Evolutionary conservation across 345 rosid genomes (phyloP), one percentile per base, ranked within the genome.

Genomic region (Eucalyptus pumila): DNA sequence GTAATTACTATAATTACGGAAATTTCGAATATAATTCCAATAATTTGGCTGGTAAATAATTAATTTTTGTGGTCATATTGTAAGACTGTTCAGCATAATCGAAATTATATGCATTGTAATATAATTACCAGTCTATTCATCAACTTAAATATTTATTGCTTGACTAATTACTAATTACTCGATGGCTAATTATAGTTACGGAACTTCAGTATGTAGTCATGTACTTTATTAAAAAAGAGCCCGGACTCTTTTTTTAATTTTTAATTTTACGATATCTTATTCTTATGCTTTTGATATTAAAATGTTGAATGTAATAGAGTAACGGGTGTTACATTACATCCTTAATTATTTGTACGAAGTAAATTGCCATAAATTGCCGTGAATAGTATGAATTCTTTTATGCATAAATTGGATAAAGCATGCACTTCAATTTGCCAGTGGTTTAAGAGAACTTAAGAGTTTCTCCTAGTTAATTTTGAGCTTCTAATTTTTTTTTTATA

Each of bases 231-330:
- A 14, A 65, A 65, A 65, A n/a, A 62, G 69, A 30, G 69, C 16
- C 0, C 0, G 34, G 8, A 13, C 2, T 14, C 19, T 14, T 65
- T n/a, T 4, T 14, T 51, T 0, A 3, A 17, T 7, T 19, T 52
- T 2, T 65, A 1, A 0, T 32, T 17, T 34, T 5, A 9, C 1
- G 1, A 69, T 69, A 34, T 34, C 26, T 34, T 37, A 17, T 69
- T 69, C 3, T 69, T 3, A 6, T 69, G 81, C 81, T 69, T 21
- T 69, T 19, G 40, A 34, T 69, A 34, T n/a, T 69, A 19, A 69
- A 34, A 34, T 34, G 44, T 34, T 2, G 0, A 69, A 69, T 0
- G 4, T 17, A 34, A 5, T 6, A 23, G 21, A 8, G 23, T 69
- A 34, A 34, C 0, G 8, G 7, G 11, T 34, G 21, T 69, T 34